These are phyloP conservation scores for Trichoderma arundinaceum DNA, from an alignment of 2,329 filamentous ascomycete genomes.

Conservation along the genomic window DNA sequence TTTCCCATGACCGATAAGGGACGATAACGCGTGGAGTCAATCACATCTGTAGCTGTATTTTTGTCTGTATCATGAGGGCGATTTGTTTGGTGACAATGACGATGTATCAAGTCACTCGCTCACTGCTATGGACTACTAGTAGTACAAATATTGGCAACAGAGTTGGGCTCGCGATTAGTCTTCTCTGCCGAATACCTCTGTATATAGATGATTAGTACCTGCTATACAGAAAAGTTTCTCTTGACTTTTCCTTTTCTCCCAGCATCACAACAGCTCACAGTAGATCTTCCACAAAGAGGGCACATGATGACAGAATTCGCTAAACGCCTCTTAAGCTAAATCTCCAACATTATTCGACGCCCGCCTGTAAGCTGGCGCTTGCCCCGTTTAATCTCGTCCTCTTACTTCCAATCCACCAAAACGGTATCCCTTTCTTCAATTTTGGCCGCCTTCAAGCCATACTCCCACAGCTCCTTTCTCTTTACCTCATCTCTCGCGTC, in stretches of 20 bases:
- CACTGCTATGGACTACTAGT: neutral
- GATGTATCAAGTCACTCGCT: too few species aligned
- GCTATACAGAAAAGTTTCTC: too few species aligned
- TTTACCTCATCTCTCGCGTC: conserved; percentile 43
- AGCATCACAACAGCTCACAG: neutral
- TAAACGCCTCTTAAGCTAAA: neutral
- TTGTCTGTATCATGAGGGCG: too few species aligned
- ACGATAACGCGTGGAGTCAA: neutral
- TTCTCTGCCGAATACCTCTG: neutral
- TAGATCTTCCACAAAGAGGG: neutral
- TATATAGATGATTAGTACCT: too few species aligned
- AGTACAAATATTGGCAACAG: neutral
- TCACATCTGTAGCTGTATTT: neutral
- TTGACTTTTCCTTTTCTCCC: too few species aligned
- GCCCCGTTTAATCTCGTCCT: neutral
- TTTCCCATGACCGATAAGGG: neutral
- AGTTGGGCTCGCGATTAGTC: neutral
- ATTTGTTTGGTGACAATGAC: too few species aligned
- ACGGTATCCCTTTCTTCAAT: conserved; percentile 40
- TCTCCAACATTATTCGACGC: neutral
- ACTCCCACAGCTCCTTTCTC: conserved; percentile 43
- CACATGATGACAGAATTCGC: neutral
- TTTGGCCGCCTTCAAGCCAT: conserved; percentile 38
- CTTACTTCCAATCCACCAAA: conserved; percentile 40
- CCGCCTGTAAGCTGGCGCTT: neutral